Evolutionary conservation across 139 green algal species (phyloP), one percentile per base, ranked within the genome.

Genomic region (Coelastrella sp.): DNA sequence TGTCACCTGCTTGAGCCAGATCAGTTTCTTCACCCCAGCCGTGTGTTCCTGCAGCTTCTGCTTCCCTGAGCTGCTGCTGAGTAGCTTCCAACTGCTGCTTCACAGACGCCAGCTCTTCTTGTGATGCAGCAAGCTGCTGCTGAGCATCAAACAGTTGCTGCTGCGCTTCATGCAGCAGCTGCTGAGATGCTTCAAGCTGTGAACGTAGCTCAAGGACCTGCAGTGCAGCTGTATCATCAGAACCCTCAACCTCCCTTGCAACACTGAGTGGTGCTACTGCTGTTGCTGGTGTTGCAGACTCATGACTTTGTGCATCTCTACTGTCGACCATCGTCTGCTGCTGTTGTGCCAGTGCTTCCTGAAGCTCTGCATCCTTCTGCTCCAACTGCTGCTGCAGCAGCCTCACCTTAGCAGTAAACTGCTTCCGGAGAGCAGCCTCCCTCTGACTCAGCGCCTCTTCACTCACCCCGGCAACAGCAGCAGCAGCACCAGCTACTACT

Each of bases 401-500:
- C 59, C 30, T 34, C 40, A 84, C 32, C 38, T 76, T 51, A 2
- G n/a, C 41, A 13, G n/a, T 40, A 76, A 64, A 75, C 37, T 84
- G 60, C 78, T 17, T 38, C 38, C 62, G 40, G 60, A 84, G 78
- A 32, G 23, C 51, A 13, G 21, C 75, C 53, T 82, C 75, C 2
- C 75, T 25, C 75, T 69, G 53, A 35, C 53, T 53, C 19, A 82
- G 17, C 6, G 75, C 75, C 35, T 69, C 75, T 34, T 82, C 75
- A 30, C 51, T 71, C 35, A 37, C 75, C 34, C 51, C 75, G n/a
- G 75, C 75, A n/a, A 37, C 75, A 19, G 75, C 75, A 38, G 75
- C 75, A 69, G 75, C 75, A 57, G 75, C 75, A n/a, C 75, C 30
- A 0, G 75, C 75, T 35, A 71, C 75, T 38, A 82, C 75, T 17